Evolutionary conservation across 2,329 filamentous ascomycete genomes (phyloP).

Genomic region (Pseudophaeomoniella oleicola): DNA sequence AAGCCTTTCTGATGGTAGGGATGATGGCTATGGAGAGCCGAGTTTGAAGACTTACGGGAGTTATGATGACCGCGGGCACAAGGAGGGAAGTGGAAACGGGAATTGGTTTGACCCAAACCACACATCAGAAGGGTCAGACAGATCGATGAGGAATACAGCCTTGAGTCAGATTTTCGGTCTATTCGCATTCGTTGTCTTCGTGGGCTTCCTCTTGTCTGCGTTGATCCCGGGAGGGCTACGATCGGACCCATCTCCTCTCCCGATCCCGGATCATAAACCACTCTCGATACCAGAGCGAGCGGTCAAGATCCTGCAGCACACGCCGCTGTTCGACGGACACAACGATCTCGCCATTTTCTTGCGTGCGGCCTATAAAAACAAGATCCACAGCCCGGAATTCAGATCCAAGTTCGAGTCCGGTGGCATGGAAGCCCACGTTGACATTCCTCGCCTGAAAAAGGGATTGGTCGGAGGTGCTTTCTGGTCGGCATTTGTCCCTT

Average conservation of each 20-base stretch:
- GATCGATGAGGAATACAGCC: slow-evolving; percentile 4
- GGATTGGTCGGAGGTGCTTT: slow-evolving; percentile 75
- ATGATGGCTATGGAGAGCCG: background rate
- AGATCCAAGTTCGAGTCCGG: slow-evolving; percentile 60
- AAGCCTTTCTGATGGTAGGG: background rate
- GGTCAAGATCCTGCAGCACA: slow-evolving; percentile 27
- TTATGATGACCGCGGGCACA: slow-evolving; percentile 1
- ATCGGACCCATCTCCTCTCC: background rate
- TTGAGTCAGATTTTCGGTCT: slow-evolving; percentile 6
- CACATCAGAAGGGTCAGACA: background rate
- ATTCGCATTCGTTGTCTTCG: slow-evolving; percentile 10
- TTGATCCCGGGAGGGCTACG: slow-evolving; percentile 4
- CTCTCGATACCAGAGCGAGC: slow-evolving; percentile 23
- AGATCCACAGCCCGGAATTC: slow-evolving; percentile 63
- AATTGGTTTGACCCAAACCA: slow-evolving; percentile 1
- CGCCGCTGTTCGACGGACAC: slow-evolving; percentile 58
- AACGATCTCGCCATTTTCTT: slow-evolving; percentile 72
- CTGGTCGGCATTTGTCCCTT: slow-evolving; percentile 76
- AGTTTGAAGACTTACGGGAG: slow-evolving; percentile 1
- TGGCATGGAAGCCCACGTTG: slow-evolving; percentile 55
- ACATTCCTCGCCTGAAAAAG: slow-evolving; percentile 57
- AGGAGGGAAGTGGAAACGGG: slow-evolving; percentile 5
- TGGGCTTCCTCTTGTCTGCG: slow-evolving; percentile 7
- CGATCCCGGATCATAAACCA: slow-evolving; percentile 3
- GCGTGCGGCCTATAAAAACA: slow-evolving; percentile 53